Evolutionary conservation across 306 rosid species (phyloP), one percentile per base, ranked within the genome.

Genomic region (Lathyrus oleraceus): DNA sequence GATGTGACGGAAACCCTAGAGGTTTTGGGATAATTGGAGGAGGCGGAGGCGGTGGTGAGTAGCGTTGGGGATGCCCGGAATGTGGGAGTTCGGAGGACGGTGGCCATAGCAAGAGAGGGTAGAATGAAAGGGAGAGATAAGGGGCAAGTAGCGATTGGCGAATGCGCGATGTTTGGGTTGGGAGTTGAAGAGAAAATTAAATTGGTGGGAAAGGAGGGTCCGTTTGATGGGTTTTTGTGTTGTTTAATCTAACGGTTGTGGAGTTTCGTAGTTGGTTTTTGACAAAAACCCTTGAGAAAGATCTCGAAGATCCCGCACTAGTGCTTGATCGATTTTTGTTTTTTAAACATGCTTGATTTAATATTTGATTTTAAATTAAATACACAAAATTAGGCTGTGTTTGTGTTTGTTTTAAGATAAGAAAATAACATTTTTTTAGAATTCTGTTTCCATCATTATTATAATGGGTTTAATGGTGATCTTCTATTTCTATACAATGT

Each of bases 71-170:
- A 73, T 27, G 81, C 78, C 58, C 73, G 82, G 64, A 88, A 73
- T 12, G 74, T 77, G 19, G 87, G 76, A 67, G 83, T 71, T 67
- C 81, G 75, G 61, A 84, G 75, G 66, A 85, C 75, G 40, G 85
- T 83, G 59, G 90, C 90, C 87, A 84, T 85, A 1, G 75, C 15
- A 69, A 75, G 45, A 16, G 62, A 14, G 39, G 1, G 60, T 16
- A 42, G 1, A 11, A 54, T 20, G 43, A 8, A 7, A 23, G 27
- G 39, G 67, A 49, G 74, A 10, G 75, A 65, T 72, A 57, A 61
- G 72, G 77, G 69, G 35, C 5, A 71, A 76, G 71, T 76, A 57
- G 81, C 16, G 63, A 57, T 52, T 66, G 78, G 71, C 56, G 54
- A 67, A 28, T 76, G 67, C 2, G 28, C 5, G 15, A 61, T 27